These are phyloP conservation scores for Penicillium bovifimosum DNA, from an alignment of 495 filamentous ascomycete genomes.

Conservation along the genomic window DNA sequence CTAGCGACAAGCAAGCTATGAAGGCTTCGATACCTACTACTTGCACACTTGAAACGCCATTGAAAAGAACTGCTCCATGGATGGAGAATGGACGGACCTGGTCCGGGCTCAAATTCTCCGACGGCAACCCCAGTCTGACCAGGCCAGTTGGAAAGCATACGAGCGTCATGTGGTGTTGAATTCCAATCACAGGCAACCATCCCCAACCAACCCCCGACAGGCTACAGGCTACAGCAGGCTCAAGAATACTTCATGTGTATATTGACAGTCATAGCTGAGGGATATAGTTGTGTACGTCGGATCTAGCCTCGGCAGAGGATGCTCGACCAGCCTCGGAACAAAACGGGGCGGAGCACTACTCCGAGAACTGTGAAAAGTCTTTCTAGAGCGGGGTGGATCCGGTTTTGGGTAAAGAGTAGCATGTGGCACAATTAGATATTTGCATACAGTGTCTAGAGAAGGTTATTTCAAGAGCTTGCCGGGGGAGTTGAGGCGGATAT, in stretches of 20 bases:
- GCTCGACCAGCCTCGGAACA: constrained; percentile 17
- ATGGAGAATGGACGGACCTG: neutral
- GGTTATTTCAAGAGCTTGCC: neutral
- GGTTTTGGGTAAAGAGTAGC: neutral
- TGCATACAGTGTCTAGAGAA: neutral
- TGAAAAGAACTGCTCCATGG: neutral
- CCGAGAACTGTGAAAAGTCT: constrained; percentile 8
- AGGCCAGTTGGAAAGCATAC: constrained; percentile 21
- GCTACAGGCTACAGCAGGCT: no score
- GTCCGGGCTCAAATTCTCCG: constrained; percentile 22
- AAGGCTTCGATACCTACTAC: neutral
- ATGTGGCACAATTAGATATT: neutral
- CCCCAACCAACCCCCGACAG: neutral
- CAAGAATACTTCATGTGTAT: neutral
- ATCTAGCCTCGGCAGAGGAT: constrained; percentile 14
- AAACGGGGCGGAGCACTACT: constrained; percentile 14
- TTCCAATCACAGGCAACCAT: constrained; percentile 2
- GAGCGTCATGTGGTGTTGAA: constrained; percentile 18
- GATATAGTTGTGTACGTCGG: constrained; percentile 1
- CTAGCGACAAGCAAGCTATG: neutral
- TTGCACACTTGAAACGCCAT: neutral
- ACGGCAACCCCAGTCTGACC: constrained; percentile 4
- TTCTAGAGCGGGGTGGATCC: neutral
- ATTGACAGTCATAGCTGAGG: neutral
- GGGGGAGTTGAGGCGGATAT: neutral